These are phyloP conservation scores for Phalaenopsis hybrid DNA, from an alignment of 116 monocot genomes.

Conservation along the genomic window DNA sequence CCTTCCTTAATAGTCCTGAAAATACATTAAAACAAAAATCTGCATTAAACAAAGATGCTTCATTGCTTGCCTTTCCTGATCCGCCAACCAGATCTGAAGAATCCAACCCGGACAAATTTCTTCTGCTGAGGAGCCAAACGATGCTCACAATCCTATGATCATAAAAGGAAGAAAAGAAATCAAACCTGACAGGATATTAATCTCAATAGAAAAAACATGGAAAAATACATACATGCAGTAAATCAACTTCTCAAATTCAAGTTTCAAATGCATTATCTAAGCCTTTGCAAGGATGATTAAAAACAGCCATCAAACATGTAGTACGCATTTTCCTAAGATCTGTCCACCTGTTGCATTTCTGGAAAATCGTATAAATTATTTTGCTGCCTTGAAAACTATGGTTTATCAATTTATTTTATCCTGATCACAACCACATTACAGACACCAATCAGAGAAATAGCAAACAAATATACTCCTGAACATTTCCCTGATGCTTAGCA, in stretches of 20 bases:
- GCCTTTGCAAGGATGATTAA: background rate
- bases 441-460: too few relatives aligned
- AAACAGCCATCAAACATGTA: background rate
- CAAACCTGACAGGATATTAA: background rate
- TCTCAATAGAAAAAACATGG: background rate
- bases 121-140: slow-evolving; percentile 47
- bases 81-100: slow-evolving; percentile 79
- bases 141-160: slow-evolving; percentile 73
- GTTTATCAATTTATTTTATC: background rate
- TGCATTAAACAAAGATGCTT: background rate
- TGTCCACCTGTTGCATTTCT: background rate
- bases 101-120: slow-evolving; percentile 67
- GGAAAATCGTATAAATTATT: background rate
- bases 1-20: background rate
- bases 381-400: background rate
- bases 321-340: background rate
- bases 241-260: background rate
- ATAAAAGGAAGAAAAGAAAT: slow-evolving; percentile 5
- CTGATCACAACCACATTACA: too few relatives aligned
- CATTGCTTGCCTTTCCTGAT: slow-evolving; percentile 62
- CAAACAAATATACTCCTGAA: background rate
- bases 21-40: background rate
- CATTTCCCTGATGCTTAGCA: background rate
- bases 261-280: background rate
- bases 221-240: background rate